These are phyloP conservation scores for Henckelia pumila DNA, from an alignment of 257 asterid species.

Conservation along the genomic window DNA sequence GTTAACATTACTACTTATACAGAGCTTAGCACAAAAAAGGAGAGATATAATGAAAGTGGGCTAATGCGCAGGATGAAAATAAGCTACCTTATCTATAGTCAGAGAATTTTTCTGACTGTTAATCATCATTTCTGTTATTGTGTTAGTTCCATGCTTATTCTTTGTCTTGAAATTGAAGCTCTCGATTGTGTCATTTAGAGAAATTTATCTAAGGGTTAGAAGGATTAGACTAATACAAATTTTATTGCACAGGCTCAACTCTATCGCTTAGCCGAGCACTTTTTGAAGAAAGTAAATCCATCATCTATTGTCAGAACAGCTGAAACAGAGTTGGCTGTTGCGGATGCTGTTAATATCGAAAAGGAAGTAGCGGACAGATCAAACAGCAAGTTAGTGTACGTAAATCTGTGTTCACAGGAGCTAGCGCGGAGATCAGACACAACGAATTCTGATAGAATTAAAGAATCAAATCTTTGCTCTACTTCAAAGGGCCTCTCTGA, in stretches of 20 bases:
- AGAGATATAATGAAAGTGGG: conserved; percentile 14
- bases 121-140: background rate
- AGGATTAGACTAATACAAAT: conserved; percentile 20
- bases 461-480: conserved; percentile 41
- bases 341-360: conserved; percentile 91
- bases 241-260: conserved; percentile 69
- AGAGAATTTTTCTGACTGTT: background rate
- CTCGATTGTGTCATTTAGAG: background rate
- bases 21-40: conserved; percentile 2
- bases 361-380: conserved; percentile 81
- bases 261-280: conserved; percentile 84
- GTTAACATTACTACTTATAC: conserved; percentile 18
- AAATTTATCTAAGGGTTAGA: background rate
- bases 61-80: conserved; percentile 19
- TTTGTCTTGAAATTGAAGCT: conserved; percentile 16
- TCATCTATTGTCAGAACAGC: conserved; percentile 58
- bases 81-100: conserved; percentile 21
- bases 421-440: conserved; percentile 58
- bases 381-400: conserved; percentile 84
- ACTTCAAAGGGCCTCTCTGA: conserved; percentile 36
- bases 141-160: conserved; percentile 13
- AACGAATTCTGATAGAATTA: conserved; percentile 29
- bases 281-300: conserved; percentile 69
- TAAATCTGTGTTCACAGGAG: conserved; percentile 90
- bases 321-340: conserved; percentile 93